Evolutionary conservation across 2,329 filamentous ascomycete species (phyloP).

Genomic region (Ophiostoma tasmaniense): DNA sequence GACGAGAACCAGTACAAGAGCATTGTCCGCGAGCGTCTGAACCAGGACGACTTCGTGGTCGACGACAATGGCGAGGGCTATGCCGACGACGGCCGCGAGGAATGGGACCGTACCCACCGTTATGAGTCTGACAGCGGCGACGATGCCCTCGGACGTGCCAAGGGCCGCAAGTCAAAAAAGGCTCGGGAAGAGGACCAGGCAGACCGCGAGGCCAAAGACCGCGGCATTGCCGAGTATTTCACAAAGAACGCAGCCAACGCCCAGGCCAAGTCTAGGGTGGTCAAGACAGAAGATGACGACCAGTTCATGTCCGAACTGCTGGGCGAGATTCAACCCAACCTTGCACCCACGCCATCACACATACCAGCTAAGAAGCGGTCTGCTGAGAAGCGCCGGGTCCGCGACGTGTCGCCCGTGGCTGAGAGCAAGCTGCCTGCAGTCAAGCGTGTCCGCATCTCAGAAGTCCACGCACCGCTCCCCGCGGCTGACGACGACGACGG

Average conservation of each 20-base stretch:
- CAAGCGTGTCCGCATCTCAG: constrained; percentile 50
- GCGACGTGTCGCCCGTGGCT: constrained; percentile 68
- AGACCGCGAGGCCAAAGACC: constrained; percentile 77
- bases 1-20: constrained; percentile 97
- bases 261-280: constrained; percentile 71
- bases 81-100: constrained; percentile 89
- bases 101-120: constrained; percentile 68
- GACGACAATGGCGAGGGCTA: constrained; percentile 98
- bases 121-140: constrained; percentile 71
- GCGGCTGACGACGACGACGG: constrained; percentile 43
- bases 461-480: constrained; percentile 40
- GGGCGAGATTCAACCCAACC: constrained; percentile 77
- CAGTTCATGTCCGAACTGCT: constrained; percentile 79
- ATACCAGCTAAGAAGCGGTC: constrained; percentile 59
- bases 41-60: constrained; percentile 95
- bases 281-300: constrained; percentile 78
- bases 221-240: constrained; percentile 92
- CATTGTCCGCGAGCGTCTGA: constrained; percentile 77
- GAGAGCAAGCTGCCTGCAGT: constrained; percentile 34
- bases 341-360: constrained; percentile 45
- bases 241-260: constrained; percentile 60
- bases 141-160: constrained; percentile 33
- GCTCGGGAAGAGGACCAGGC: constrained; percentile 81
- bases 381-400: constrained; percentile 59
- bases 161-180: constrained; percentile 54